Evolutionary conservation across 2,329 filamentous ascomycete species (phyloP), one percentile per base, ranked within the genome.

Genomic region (Trichophyton schoenleinii): DNA sequence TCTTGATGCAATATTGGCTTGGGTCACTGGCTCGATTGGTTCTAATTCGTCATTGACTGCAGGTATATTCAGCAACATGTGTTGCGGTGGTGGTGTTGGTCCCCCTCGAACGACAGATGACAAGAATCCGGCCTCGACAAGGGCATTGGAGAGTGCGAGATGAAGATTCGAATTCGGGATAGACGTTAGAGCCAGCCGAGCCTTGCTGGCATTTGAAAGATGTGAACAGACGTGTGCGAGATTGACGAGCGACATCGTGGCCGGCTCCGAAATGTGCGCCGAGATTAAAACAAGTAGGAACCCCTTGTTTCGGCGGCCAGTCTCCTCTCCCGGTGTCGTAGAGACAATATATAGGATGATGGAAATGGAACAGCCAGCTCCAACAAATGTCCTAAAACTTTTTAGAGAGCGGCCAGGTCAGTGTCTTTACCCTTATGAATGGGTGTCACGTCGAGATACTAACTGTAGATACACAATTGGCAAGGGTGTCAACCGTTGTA

Each of bases 191-290:
- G 87, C 88, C 0, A 96, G 84, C 0, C 87, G 85, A n/a, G 88
- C 89, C 69, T 85, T 85, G 61, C 87, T 87, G 67, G 88, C 89
- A 79, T 96, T 96, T 74, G 94, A 89, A 62, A 96, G 81, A 78
- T 96, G 91, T 67, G 90, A 91, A 81, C 89, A 95, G 76, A 91
- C 84, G 79, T 92, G 79, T 68, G 84, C 81, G 66, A 95, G 82
- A 75, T 87, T 84, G 71, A 83, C 79, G 75, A 96, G 82, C 69
- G 86, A 88, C 86, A 89, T 88, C 57, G 62, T 66, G 7, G 15
- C 15, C n/a, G n/a, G 20, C 20, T 31, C 22, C 22, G 46, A 11
- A 25, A 28, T 52, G 22, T 52, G 8, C 20, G 5, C 22, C 3
- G 2, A 5, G 5, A 22, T 2, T 11, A 22, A 20, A 48, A 48